Evolutionary conservation across 139 green algal genomes (phyloP), one percentile per base, ranked within the genome.

Genomic region (Coelastrella sp.): DNA sequence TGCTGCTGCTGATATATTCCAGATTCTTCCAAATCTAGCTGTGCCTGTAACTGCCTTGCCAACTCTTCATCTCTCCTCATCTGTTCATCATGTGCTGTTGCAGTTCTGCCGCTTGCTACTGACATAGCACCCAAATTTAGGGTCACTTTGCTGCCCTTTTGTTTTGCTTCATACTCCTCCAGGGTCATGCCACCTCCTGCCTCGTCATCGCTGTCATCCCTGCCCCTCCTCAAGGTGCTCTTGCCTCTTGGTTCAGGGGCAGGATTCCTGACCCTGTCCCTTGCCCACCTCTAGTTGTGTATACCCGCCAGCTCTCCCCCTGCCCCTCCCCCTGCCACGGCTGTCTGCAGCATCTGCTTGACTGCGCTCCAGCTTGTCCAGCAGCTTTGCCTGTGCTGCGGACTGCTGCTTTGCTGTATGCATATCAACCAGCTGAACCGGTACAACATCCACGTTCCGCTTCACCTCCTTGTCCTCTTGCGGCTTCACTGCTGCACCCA

Each of bases 11-110:
- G 82, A 11, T 87, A 24, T 15, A 61, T 7, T 7, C n/a, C 27
- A 56, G 76, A 76, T 22, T 70, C 75, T 17, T 91, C 87, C 65
- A 91, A 4, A 66, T 91, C 87, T 20, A 91, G 56, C 78, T 91
- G 35, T 20, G 63, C 70, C 78, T 91, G 87, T 78, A 91, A 57
- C 87, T 91, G 63, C 78, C 87, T 57, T 7, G 87, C 87, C 65
- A 91, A 27, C 22, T 91, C 87, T 78, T 91, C 87, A 79, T 91
- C 87, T 12, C 35, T 15, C 19, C 78, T 73, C 87, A 91, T 57
- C 78, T 91, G 87, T 15, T 82, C 87, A 20, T 58, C 27, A 0
- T 25, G 25, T 65, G 24, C 35, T 20, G 27, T 56, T 58, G 72
- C 87, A 72, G 59, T 25, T 57, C 6, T 72, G 7, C 27, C 59